phyloP scores from a whole-genome alignment of 2,329 filamentous ascomycete genomes.

The Trichoderma polysporum region DNA sequence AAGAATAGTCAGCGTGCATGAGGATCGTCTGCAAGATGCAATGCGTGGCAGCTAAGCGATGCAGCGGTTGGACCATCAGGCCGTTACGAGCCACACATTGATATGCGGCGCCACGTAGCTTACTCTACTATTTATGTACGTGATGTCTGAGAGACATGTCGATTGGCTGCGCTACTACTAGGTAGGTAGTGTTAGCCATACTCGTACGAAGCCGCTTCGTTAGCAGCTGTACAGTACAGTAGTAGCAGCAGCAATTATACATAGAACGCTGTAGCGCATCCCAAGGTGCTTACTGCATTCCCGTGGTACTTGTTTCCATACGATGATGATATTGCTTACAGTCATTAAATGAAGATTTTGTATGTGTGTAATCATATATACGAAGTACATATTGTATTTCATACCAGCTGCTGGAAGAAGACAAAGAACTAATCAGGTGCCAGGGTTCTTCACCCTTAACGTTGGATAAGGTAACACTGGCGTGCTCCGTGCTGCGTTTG shows the following conservation, averaged over 20 bases:
- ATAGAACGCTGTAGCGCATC: background rate
- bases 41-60: background rate
- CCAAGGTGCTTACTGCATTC: conserved; percentile 3
- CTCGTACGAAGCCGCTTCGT: background rate
- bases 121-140: background rate
- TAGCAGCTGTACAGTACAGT: background rate
- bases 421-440: background rate
- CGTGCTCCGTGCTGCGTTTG: background rate
- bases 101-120: conserved; percentile 18
- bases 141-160: conserved; percentile 5
- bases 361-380: background rate
- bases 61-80: background rate
- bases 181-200: background rate
- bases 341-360: background rate
- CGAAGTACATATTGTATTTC: background rate
- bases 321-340: too few relatives aligned
- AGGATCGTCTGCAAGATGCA: conserved; percentile 12
- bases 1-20: background rate
- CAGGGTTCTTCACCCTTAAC: background rate
- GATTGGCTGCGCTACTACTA: conserved; percentile 5
- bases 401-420: background rate
- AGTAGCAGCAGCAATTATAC: background rate
- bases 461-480: background rate
- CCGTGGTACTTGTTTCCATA: background rate
- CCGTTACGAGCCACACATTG: conserved; percentile 10